Percentiles rank a stretch among this genome's conserved stretches.
phyloP scores from a whole-genome alignment of 2,329 filamentous ascomycete genomes.

The Escovopsis sp. region DNA sequence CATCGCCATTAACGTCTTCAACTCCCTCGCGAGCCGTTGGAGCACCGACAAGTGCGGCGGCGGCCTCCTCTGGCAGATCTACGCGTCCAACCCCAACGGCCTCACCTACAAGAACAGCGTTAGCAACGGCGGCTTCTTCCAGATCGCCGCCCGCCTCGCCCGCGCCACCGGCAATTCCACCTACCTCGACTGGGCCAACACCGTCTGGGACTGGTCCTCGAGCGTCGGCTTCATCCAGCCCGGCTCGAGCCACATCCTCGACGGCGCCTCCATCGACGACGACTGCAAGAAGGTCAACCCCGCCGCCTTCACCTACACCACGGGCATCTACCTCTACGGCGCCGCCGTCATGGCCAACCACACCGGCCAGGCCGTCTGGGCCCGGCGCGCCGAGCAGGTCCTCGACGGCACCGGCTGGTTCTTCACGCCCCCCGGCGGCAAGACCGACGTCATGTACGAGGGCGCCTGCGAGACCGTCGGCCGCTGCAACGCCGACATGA shows the following conservation, averaged over 20 bases:
- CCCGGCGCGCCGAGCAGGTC: conserved; percentile 33
- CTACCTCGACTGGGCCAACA: conserved; percentile 51
- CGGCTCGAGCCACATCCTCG: conserved; percentile 37
- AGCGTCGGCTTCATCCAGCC: conserved; percentile 40
- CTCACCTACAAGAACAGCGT: conserved; percentile 74
- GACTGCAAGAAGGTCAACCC: conserved; percentile 39
- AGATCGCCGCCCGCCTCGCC: conserved; percentile 60
- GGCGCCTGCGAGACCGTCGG: conserved; percentile 44
- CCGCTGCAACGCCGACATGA: conserved; percentile 47
- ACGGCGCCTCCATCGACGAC: conserved; percentile 40
- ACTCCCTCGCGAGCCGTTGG: conserved; percentile 56
- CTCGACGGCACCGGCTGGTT: conserved; percentile 37
- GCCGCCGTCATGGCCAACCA: conserved; percentile 48
- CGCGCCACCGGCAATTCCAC: conserved; percentile 52
- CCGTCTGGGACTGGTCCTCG: conserved; percentile 50
- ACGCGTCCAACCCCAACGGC: conserved; percentile 53
- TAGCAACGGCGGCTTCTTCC: conserved; percentile 71
- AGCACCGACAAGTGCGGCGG: conserved; percentile 51
- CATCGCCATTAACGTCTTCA: conserved; percentile 56
- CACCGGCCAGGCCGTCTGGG: conserved; percentile 38
- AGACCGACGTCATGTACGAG: conserved; percentile 46
- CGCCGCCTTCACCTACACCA: conserved; percentile 49
- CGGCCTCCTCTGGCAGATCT: conserved; percentile 73
- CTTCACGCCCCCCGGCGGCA: conserved; percentile 34
- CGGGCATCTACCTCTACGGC: conserved; percentile 50